Evolutionary conservation across 768 basidiomycete species (phyloP), one percentile per base, ranked within the genome.

Genomic region (Macrolepiota albuminosa): DNA sequence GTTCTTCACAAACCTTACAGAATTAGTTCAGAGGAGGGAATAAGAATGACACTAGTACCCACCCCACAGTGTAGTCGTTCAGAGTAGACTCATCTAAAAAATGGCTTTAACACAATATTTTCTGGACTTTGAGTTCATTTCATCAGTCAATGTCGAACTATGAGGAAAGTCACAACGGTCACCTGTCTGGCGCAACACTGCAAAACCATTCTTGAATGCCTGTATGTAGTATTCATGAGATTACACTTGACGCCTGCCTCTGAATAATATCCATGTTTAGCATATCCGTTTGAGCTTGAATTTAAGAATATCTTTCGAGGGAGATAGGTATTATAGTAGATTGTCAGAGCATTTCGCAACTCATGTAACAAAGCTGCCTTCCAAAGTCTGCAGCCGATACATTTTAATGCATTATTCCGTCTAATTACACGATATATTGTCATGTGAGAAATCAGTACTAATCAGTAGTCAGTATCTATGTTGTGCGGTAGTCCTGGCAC

Each of bases 131-230:
- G 49, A 14, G 39, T 42, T 45, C 56, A 9, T 11, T 37, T 18
- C 31, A 16, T 4, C 24, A 18, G 16, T 29, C 7, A 36, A 40
- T 29, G 9, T 40, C 40, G 10, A 26, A 7, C 8, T 26, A 3
- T 39, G 51, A 53, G 39, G 21, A 58, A 14, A 54, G 26, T 39
- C 46, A 49, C 5, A 54, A 6, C 24, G 64, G 68, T 37, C 29
- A 71, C 70, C 63, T 64, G 9, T 71, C 69, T 8, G 78, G 78
- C 1, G 73, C 76, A 40, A 76, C 76, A 42, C 69, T 67, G 64
- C 73, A 69, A 70, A 81, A 84, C 83, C 82, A 83, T 52, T 78
- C 71, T 48, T 69, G 55, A 66, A 78, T 79, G 55, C 78, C 21
- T 21, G 21, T 21, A 74, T 42, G 74, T 74, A 26, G 75, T 77